Base-by-base conservation (phyloP, 2,329 filamentous ascomycete species). In the Aspergillus pseudoglaucus region DNA sequence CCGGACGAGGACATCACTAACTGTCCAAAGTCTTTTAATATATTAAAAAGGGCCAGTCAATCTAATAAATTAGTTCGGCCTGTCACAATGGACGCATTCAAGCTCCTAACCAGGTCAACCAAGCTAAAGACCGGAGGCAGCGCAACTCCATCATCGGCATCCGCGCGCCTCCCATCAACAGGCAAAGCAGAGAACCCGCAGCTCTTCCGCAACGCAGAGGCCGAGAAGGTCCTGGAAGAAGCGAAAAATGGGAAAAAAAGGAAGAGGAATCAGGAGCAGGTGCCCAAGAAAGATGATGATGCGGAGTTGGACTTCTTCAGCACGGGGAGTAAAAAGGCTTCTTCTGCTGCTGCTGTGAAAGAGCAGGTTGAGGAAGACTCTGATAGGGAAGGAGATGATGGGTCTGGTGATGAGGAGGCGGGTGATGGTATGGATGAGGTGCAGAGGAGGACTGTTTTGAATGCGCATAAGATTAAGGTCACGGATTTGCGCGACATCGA, bases 401-500 rank as follows among this genome's bases (percentile, higher is more conserved):
- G 49, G n/a, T 45, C 44, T 5, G 56, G 64, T 15, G 55, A 56
- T 15, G 59, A 61, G 3, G 55, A 62, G 40, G 43, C 50, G 0
- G 59, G 59, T 4, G 55, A 61, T 42, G 42, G 51, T 0, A 75
- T 89, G 57, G 80, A 82, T 58, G 78, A 86, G 59, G 83, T 85
- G 48, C 82, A 90, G 63, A 84, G 87, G 58, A 84, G 85, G 58
- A 81, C 84, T 50, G 75, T 91, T 9, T 71, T 95, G 52, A 83
- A 84, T 52, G 85, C 83, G 48, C 89, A 95, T 68, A 87, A 90
- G 54, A 75, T 96, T 55, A 95, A 95, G 67, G 79, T 94, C 35
- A 88, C 87, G 0, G 74, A 94, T 43, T 72, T 95, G n/a, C 81
- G 80, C 20, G 76, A 75, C 38, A 59, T 72, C 37, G 69, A 68